Evolutionary conservation across 352 stramenopile species (phyloP), one percentile per base, ranked within the genome.

Genomic region (Phytophthora chlamydospora): DNA sequence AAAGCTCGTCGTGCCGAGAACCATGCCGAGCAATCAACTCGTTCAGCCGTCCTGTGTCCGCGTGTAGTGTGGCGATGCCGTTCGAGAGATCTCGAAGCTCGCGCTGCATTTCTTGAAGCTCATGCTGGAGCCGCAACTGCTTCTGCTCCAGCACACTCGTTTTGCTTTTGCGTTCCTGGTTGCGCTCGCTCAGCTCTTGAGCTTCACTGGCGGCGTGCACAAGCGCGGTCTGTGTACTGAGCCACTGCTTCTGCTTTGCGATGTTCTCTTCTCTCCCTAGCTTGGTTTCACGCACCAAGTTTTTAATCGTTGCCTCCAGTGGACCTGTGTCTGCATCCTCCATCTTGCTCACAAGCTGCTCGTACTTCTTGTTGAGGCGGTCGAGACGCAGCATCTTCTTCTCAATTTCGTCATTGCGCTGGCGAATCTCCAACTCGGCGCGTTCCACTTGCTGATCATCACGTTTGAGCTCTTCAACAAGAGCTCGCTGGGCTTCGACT

Each of bases 331-430:
- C 88, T 43, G 96, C 90, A 63, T 96, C 89, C 27, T 96, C 90
- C 55, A 95, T 79, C 56, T 92, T 91, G 34, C 88, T 88, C 35
- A 95, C 55, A 39, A 98, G 82, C 62, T 96, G 88, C 61, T 98
- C 92, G 59, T 98, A 98, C 65, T 98, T 98, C 31, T 95, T 89
- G 76, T 98, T 98, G 7, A 98, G 76, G 3, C 89, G 78, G 63
- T 98, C 93, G 7, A 98, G 75, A 0, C 88, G 81, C 52, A 95
- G 83, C 76, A 97, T 97, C 58, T 98, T 98, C 73, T 98, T 98
- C 56, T 98, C 96, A 17, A 98, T 98, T 58, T 98, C 91, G 71
- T 98, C 93, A 56, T 98, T 96, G 12, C 90, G 82, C 72, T 98
- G 95, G 7, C 90, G 88, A 50, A 98, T 97, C 67, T 98, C 94